A percentile compares a stretch with the other conserved stretches of the same genome.
Evolutionary conservation across 805 yeast genomes (phyloP).

Genomic region (Barnettozyma californica): DNA sequence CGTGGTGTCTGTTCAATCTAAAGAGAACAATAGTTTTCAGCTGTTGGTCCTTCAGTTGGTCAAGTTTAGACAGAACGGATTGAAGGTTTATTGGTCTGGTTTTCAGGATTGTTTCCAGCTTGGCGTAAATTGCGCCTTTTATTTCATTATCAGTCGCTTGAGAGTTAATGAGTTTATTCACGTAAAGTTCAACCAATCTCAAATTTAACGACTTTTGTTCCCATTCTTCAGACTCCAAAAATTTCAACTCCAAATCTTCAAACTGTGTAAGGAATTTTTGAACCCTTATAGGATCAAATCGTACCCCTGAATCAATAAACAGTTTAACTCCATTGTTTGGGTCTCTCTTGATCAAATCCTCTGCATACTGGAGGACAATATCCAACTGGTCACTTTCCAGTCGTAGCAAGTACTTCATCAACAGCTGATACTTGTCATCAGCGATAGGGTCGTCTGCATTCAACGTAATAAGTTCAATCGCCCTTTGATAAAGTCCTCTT

Average conservation of each 20-base stretch:
- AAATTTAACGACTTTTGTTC: conserved; percentile 37
- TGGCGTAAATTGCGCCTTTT: conserved; percentile 22
- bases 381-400: conserved; percentile 44
- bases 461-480: conserved; percentile 53
- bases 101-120: conserved; percentile 31
- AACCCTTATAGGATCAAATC: conserved; percentile 45
- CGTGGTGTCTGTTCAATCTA: conserved; percentile 53
- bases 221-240: conserved; percentile 40
- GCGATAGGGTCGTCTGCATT: conserved; percentile 17
- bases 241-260: conserved; percentile 34
- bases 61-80: background rate
- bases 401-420: conserved; percentile 50
- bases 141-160: background rate
- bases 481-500: conserved; percentile 56
- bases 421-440: conserved; percentile 15
- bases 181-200: conserved; percentile 40
- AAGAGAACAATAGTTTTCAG: conserved; percentile 53
- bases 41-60: background rate
- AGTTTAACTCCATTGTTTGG: conserved; percentile 38
- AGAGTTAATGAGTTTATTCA: conserved; percentile 26
- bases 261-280: conserved; percentile 43
- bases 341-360: conserved; percentile 18
- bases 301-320: conserved; percentile 53
- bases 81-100: conserved; percentile 10
- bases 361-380: conserved; percentile 51